phyloP scores from a whole-genome alignment of 225 moss, liverwort and hornwort species.

The Physcomitrium patens region DNA sequence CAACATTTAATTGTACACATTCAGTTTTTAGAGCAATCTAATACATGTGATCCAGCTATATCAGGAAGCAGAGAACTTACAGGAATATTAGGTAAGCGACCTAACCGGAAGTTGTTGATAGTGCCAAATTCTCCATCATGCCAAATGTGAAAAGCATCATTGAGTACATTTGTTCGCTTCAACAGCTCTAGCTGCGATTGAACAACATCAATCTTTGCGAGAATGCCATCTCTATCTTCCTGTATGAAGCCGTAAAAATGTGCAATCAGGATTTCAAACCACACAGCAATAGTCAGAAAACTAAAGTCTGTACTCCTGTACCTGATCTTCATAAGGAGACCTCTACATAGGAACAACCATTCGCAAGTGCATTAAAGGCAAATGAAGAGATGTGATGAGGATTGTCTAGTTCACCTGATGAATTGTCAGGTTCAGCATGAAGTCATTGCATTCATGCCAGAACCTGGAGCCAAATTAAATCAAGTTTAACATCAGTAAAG shows the following conservation, averaged over 20 bases:
- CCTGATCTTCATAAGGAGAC: neutral
- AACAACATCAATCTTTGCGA: constrained; percentile 95
- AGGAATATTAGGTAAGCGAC: constrained; percentile 87
- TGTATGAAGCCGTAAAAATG: constrained; percentile 29
- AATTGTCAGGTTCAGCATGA: constrained; percentile 85
- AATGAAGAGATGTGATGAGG: constrained; percentile 18
- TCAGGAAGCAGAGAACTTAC: constrained; percentile 44
- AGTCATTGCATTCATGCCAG: constrained; percentile 98
- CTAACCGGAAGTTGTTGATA: constrained; percentile 96
- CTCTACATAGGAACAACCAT: constrained; percentile 4
- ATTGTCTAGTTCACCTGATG: constrained; percentile 69
- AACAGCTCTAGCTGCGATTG: constrained; percentile 92
- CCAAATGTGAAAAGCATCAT: constrained; percentile 99
- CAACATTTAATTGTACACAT: neutral
- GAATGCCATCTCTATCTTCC: constrained; percentile 92
- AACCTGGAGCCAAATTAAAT: constrained; percentile 49
- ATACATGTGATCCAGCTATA: constrained; percentile 7
- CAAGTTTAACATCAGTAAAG: constrained; percentile 21
- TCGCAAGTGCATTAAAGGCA: neutral
- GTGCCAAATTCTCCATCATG: constrained; percentile 99
- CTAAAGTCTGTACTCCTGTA: neutral
- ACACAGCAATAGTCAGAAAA: constrained; percentile 14
- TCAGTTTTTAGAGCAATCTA: too few relatives aligned
- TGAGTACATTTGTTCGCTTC: constrained; percentile 97
- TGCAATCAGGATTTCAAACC: constrained; percentile 12